Conservation (phyloP, 2,329 filamentous ascomycete genomes). For the Fusarium tricinctum region DNA sequence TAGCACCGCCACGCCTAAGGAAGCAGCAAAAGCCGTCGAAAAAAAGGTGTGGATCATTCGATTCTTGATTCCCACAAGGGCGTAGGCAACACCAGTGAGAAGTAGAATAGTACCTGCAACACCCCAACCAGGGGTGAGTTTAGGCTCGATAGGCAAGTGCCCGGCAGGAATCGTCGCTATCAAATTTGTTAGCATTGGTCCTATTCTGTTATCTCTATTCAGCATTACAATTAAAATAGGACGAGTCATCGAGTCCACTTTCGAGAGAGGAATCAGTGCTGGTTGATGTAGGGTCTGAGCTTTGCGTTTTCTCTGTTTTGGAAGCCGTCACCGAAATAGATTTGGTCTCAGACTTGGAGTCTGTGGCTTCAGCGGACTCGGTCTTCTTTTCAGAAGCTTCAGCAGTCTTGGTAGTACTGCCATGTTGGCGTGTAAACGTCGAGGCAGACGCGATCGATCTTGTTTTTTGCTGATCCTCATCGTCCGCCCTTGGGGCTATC, state of each 20-base stretch:
- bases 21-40: slow-evolving; percentile 79
- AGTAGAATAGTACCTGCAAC: slow-evolving; percentile 84
- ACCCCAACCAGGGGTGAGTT: slow-evolving; percentile 83
- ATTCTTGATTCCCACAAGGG: slow-evolving; percentile 86
- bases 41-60: slow-evolving; percentile 84
- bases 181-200: slow-evolving; percentile 11
- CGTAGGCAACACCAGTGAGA: slow-evolving; percentile 76
- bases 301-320: slow-evolving; percentile 29
- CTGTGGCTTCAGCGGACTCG: slow-evolving; percentile 16
- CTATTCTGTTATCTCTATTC: not conserved
- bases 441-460: slow-evolving; percentile 32
- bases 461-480: slow-evolving; percentile 21
- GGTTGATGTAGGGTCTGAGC: slow-evolving; percentile 35
- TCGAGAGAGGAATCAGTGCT: slow-evolving; percentile 37
- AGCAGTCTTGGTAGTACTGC: slow-evolving; percentile 29
- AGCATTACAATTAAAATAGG: slow-evolving; percentile 54
- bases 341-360: slow-evolving; percentile 20
- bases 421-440: slow-evolving; percentile 26
- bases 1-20: slow-evolving; percentile 82
- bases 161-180: slow-evolving; percentile 63
- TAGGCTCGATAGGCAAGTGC: slow-evolving; percentile 78
- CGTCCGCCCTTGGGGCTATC: slow-evolving; percentile 55
- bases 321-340: slow-evolving; percentile 31
- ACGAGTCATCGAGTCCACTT: slow-evolving; percentile 49
- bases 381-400: slow-evolving; percentile 31